phyloP scores from a whole-genome alignment of 2,329 filamentous ascomycete species.

The Herpomyces periplanetae region DNA sequence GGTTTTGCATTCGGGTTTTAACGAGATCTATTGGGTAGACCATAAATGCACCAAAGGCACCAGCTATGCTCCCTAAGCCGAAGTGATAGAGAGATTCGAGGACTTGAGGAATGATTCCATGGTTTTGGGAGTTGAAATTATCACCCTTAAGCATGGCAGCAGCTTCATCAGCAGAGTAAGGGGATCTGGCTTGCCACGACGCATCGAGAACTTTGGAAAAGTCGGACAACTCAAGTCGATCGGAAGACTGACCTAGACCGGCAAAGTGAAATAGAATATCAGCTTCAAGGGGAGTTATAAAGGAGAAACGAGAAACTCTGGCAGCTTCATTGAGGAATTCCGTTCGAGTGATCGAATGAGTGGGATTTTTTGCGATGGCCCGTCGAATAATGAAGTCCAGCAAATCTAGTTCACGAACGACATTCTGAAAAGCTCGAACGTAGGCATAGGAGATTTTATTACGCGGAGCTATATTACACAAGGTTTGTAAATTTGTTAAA shows the following conservation, averaged over 20 bases:
- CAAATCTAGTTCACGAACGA: conserved; percentile 89
- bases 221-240: conserved; percentile 36
- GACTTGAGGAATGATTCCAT: conserved; percentile 19
- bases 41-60: conserved; percentile 95
- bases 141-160: conserved; percentile 11
- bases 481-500: conserved; percentile 48
- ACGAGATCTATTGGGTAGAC: conserved; percentile 95
- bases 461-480: conserved; percentile 70
- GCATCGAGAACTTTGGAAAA: conserved; percentile 85
- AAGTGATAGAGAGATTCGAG: conserved; percentile 66
- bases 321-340: conserved; percentile 87
- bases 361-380: conserved; percentile 37
- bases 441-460: conserved; percentile 93
- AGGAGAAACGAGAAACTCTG: conserved; percentile 57
- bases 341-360: conserved; percentile 68
- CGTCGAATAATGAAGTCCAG: conserved; percentile 72
- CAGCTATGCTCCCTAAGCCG: conserved; percentile 46
- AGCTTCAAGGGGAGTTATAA: conserved; percentile 93
- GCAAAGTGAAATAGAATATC: conserved; percentile 97
- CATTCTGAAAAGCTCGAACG: conserved; percentile 85
- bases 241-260: conserved; percentile 55
- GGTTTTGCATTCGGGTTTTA: conserved; percentile 95
- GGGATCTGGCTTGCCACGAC: conserved; percentile 30
- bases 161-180: conserved; percentile 9
- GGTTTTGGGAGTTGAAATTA: conserved; percentile 13